Conservation (phyloP, 345 rosid genomes). For the Heritiera littoralis region DNA sequence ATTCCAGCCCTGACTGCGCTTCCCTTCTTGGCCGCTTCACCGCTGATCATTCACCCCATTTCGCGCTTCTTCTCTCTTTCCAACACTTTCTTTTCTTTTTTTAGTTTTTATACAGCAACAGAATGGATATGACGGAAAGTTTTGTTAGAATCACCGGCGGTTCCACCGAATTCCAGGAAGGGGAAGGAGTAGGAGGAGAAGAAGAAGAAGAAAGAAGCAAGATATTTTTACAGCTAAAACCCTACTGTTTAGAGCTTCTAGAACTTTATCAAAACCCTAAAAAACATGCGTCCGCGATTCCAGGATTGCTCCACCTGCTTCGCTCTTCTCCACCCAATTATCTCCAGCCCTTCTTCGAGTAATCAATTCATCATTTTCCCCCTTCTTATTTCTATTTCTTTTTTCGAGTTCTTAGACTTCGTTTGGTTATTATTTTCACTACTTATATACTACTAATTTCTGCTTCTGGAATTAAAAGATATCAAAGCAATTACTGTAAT, state of each 20-base stretch:
- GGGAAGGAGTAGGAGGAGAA: slow-evolving; percentile 31
- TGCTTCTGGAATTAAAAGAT: not conserved
- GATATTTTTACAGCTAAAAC: slow-evolving; percentile 51
- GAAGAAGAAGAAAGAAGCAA: slow-evolving; percentile 34
- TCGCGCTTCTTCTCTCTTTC: not conserved
- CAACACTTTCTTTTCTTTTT: not conserved
- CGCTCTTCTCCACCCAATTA: slow-evolving; percentile 44
- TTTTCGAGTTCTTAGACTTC: not conserved
- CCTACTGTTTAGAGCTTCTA: slow-evolving; percentile 65
- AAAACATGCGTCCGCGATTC: slow-evolving; percentile 41
- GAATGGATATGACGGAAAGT: not conserved
- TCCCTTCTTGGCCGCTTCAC: not conserved
- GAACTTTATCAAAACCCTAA: slow-evolving; percentile 62
- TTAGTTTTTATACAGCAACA: not conserved
- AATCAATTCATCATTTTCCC: not conserved
- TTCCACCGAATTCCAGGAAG: slow-evolving; percentile 1
- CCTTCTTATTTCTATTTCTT: not conserved
- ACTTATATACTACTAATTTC: not conserved
- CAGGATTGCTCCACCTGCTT: slow-evolving; percentile 55
- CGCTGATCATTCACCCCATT: not conserved
- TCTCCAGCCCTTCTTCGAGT: slow-evolving; percentile 89
- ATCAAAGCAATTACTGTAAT: not conserved
- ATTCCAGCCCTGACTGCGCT: not conserved
- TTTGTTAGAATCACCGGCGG: not conserved
- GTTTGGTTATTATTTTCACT: not conserved